Evolutionary conservation across 768 basidiomycete genomes (phyloP).

Genomic region (Boletus reticuloceps): DNA sequence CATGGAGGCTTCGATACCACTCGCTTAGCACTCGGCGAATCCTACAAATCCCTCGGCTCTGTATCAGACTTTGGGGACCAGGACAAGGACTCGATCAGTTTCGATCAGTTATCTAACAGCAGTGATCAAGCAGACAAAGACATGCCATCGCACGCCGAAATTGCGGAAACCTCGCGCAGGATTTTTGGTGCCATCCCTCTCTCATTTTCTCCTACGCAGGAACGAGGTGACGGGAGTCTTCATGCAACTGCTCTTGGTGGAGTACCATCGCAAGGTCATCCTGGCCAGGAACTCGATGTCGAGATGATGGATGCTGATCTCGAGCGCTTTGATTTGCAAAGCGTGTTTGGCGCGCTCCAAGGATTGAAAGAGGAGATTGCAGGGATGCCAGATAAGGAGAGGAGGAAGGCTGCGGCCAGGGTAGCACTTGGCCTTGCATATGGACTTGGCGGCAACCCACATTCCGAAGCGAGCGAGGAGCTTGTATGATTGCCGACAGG

Average conservation of each 20-base stretch:
- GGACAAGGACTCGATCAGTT: conserved; percentile 32
- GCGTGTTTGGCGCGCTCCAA: conserved; percentile 59
- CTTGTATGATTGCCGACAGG: conserved; percentile 4
- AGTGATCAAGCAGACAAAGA: conserved; percentile 20
- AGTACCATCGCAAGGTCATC: conserved; percentile 28
- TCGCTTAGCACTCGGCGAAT: conserved; percentile 18
- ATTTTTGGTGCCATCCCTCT: conserved; percentile 44
- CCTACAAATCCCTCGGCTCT: conserved; percentile 56
- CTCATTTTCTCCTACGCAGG: conserved; percentile 18
- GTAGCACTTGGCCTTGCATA: conserved; percentile 74
- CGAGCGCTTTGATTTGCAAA: conserved; percentile 58
- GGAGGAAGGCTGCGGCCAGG: conserved; percentile 64
- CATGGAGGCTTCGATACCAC: conserved; percentile 13
- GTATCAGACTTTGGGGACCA: conserved; percentile 56
- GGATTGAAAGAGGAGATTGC: conserved; percentile 75
- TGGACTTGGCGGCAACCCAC: conserved; percentile 39
- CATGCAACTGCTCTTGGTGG: conserved; percentile 3
- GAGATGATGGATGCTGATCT: conserved; percentile 38
- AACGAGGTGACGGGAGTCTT: conserved; percentile 1
- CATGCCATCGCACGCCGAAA: conserved; percentile 50
- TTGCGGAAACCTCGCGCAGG: conserved; percentile 43
- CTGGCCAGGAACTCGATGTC: conserved; percentile 18
- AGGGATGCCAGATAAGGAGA: conserved; percentile 58
- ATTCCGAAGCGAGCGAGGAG: conserved; percentile 3
- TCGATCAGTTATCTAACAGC: conserved; percentile 4